Conservation (phyloP, 2,329 filamentous ascomycete species). For the Sporothrix brunneoviolacea region DNA sequence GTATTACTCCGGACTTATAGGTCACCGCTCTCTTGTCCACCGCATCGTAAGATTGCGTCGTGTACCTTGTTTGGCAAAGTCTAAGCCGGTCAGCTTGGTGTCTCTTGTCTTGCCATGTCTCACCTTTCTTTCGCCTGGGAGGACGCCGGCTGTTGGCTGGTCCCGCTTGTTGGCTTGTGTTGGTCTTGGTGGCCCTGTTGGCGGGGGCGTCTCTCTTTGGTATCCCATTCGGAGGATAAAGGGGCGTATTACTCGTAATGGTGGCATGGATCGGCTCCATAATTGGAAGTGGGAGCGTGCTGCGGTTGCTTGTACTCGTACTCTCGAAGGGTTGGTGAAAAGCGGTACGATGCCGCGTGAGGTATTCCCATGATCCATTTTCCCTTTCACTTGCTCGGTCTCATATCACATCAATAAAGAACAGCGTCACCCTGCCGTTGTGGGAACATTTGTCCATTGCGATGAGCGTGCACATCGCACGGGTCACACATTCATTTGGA, state of each 20-base stretch:
- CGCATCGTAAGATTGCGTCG: neutral
- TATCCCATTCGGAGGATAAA: constrained; percentile 6
- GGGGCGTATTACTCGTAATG: neutral
- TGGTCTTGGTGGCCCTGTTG: neutral
- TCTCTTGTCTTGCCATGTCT: neutral
- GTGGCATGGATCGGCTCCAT: constrained; percentile 4
- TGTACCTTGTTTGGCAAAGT: neutral
- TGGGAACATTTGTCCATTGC: too few relatives aligned
- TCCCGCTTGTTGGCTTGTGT: neutral
- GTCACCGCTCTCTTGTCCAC: constrained; percentile 3
- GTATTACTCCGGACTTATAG: too few relatives aligned
- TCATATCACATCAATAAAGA: too few relatives aligned
- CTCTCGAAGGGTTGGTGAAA: neutral
- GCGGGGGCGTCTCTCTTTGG: constrained; percentile 5
- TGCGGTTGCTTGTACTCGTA: too few relatives aligned
- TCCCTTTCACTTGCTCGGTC: too few relatives aligned
- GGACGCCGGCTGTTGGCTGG: neutral
- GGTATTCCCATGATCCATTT: neutral
- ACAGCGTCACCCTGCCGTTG: too few relatives aligned
- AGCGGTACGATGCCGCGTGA: neutral
- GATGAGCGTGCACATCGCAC: too few relatives aligned
- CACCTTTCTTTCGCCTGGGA: constrained; percentile 5
- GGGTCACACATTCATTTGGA: too few relatives aligned
- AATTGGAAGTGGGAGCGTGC: too few relatives aligned
- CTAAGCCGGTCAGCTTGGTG: neutral